phyloP scores from a whole-genome alignment of 352 stramenopile species.

The Pythium myriotylum region DNA sequence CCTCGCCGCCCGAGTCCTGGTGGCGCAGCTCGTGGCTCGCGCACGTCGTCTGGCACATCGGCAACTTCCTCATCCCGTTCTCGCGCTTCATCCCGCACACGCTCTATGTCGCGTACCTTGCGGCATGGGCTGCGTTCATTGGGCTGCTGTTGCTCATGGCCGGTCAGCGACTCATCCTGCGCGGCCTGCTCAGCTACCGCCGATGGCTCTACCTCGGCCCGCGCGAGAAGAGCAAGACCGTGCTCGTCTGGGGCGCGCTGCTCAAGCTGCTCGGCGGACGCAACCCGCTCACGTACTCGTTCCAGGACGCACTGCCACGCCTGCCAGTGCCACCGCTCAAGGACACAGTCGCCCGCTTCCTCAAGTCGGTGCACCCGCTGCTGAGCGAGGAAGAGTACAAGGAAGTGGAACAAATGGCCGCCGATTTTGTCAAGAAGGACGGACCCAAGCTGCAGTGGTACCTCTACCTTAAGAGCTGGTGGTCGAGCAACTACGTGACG shows the following conservation, averaged over 20 bases:
- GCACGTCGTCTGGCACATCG: constrained; percentile 77
- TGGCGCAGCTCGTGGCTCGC: constrained; percentile 80
- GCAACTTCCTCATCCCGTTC: constrained; percentile 80
- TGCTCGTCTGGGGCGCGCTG: constrained; percentile 72
- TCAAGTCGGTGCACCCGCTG: constrained; percentile 93
- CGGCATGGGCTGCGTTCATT: constrained; percentile 78
- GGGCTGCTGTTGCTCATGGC: constrained; percentile 86
- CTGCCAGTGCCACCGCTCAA: constrained; percentile 93
- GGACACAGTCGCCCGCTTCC: constrained; percentile 91
- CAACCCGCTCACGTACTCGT: constrained; percentile 89
- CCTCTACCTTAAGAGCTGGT: constrained; percentile 90
- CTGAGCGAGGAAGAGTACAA: constrained; percentile 87
- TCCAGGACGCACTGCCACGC: constrained; percentile 90
- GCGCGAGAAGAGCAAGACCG: constrained; percentile 63
- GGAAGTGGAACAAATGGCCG: constrained; percentile 79
- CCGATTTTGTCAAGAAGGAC: constrained; percentile 88
- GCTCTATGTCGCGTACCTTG: constrained; percentile 85
- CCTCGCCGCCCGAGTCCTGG: constrained; percentile 78
- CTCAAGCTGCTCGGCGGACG: constrained; percentile 83
- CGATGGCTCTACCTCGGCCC: constrained; percentile 86
- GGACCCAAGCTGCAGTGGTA: constrained; percentile 91
- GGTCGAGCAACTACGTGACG: constrained; percentile 89
- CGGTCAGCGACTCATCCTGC: constrained; percentile 80
- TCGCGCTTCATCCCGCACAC: constrained; percentile 58
- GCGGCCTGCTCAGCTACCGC: constrained; percentile 84